Conservation (phyloP, 768 basidiomycete species). For the Tremella mesenterica region DNA sequence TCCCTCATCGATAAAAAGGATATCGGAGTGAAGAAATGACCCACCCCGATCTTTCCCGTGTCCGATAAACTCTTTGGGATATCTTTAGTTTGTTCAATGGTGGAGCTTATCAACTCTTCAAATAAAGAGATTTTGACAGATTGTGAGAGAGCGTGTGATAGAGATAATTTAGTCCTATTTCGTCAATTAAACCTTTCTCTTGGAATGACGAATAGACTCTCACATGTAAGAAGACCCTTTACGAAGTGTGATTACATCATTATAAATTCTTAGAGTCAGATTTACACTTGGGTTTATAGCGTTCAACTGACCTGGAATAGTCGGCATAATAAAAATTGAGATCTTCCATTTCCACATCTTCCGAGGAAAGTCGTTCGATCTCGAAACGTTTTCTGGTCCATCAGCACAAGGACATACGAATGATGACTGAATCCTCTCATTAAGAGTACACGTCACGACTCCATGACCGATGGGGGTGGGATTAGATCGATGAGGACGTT, state of each 20-base stretch:
- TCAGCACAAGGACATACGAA: neutral
- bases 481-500: no score
- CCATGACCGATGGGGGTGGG: no score
- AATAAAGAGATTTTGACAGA: slow-evolving; percentile 97
- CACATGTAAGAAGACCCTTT: slow-evolving; percentile 94
- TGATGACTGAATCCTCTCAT: neutral
- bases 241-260: slow-evolving; percentile 86
- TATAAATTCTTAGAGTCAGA: slow-evolving; percentile 62
- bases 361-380: slow-evolving; percentile 72
- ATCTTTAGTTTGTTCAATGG: slow-evolving; percentile 93
- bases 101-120: slow-evolving; percentile 81
- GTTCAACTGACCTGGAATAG: slow-evolving; percentile 64
- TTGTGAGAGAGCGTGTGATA: slow-evolving; percentile 90
- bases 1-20: no score
- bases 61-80: slow-evolving; percentile 88
- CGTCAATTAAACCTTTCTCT: neutral
- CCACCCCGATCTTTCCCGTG: slow-evolving; percentile 77
- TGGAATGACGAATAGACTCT: slow-evolving; percentile 35
- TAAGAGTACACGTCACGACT: no score
- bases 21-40: slow-evolving; percentile 40
- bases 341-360: slow-evolving; percentile 92
- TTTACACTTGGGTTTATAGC: neutral
- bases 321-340: slow-evolving; percentile 94
- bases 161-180: slow-evolving; percentile 81
- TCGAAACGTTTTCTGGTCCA: slow-evolving; percentile 77